Evolutionary conservation across 768 basidiomycete genomes (phyloP).

Genomic region (Candolleomyces eurysporus): DNA sequence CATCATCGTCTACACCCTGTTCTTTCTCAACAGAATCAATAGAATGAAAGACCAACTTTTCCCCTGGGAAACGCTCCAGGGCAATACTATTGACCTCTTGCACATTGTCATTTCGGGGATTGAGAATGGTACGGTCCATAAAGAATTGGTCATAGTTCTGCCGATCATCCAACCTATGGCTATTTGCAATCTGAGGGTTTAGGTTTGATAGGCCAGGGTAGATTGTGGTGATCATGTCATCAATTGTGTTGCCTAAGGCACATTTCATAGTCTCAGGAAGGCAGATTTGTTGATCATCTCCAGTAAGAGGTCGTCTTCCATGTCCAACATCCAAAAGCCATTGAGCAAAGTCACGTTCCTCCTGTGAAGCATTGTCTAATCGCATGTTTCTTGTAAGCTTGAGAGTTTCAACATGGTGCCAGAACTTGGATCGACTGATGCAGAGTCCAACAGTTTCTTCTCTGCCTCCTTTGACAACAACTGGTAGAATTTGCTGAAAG

Average conservation of each 20-base stretch:
- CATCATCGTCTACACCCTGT: not conserved
- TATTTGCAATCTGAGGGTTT: conserved; percentile 9
- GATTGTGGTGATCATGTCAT: not conserved
- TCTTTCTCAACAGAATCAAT: not conserved
- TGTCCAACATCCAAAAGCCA: too few species aligned
- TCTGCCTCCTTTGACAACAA: too few species aligned
- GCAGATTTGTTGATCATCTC: not conserved
- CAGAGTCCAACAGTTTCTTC: too few species aligned
- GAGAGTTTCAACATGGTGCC: too few species aligned
- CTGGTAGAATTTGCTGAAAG: too few species aligned
- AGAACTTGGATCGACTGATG: too few species aligned
- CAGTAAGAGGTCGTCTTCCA: conserved; percentile 10
- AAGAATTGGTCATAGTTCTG: conserved; percentile 25
- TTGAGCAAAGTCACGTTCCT: too few species aligned
- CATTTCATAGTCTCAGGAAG: conserved; percentile 16
- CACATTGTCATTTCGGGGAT: conserved; percentile 31
- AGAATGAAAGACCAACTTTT: conserved; percentile 3
- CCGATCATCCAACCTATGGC: not conserved
- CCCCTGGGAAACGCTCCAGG: conserved; percentile 20
- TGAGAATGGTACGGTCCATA: conserved; percentile 31
- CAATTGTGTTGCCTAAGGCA: not conserved
- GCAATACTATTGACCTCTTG: conserved; percentile 28
- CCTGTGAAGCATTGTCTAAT: too few species aligned
- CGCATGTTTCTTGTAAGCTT: too few species aligned
- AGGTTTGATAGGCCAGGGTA: not conserved